Conservation (phyloP, 2,329 filamentous ascomycete species). For the Claviceps africana region DNA sequence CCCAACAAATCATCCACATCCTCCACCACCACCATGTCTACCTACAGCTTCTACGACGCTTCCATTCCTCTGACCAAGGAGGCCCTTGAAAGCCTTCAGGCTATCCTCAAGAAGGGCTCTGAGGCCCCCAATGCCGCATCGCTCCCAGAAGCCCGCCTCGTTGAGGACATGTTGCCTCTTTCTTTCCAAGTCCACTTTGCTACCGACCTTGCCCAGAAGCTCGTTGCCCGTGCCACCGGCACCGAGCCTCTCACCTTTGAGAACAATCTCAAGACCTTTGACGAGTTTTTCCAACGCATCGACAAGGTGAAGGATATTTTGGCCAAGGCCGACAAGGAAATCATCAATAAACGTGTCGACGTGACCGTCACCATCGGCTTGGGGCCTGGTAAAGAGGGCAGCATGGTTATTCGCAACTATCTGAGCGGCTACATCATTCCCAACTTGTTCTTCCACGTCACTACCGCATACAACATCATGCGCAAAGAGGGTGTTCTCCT, state of each 20-base stretch:
- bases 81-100: constrained; percentile 17
- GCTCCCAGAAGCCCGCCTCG: constrained; percentile 20
- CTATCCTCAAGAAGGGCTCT: constrained; percentile 24
- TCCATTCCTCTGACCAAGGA: constrained; percentile 19
- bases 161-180: constrained; percentile 29
- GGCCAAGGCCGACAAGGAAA: constrained; percentile 18
- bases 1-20: background rate
- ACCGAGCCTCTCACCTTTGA: constrained; percentile 13
- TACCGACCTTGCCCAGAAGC: constrained; percentile 17
- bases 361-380: constrained; percentile 18
- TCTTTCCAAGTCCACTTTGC: constrained; percentile 25
- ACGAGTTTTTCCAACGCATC: constrained; percentile 22
- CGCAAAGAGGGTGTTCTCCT: constrained; percentile 46
- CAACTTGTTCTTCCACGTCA: constrained; percentile 51
- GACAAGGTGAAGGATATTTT: constrained; percentile 16
- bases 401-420: constrained; percentile 24
- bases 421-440: constrained; percentile 35
- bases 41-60: constrained; percentile 27
- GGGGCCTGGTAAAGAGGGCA: constrained; percentile 15
- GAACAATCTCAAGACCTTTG: constrained; percentile 20
- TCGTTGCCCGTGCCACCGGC: constrained; percentile 21
- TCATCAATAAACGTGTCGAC: constrained; percentile 18
- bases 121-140: constrained; percentile 17
- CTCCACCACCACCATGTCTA: constrained; percentile 17
- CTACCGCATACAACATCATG: constrained; percentile 45